Evolutionary conservation across 345 rosid species (phyloP), one percentile per base, ranked within the genome.

Genomic region (Angophora floribunda): DNA sequence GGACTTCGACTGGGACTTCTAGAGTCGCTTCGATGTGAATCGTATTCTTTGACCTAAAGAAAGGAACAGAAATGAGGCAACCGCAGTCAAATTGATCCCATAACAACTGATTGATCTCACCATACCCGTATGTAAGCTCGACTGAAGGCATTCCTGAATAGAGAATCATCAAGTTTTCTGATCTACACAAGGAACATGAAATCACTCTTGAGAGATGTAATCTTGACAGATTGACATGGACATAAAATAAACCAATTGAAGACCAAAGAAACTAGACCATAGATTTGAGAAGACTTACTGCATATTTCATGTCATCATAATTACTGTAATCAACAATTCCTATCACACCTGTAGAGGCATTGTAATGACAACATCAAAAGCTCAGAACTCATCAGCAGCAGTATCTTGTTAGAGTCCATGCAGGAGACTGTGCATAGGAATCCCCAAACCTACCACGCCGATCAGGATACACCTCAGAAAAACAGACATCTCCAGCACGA

Each of bases 401-500:
- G 67, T 53, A 86, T 52, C 47, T 32, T 36, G 59, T 32, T 28
- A 52, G 41, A 36, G 87, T 86, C 65, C 51, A 52, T 67, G 32
- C 52, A 59, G n/a, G 55, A 55, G 7, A 55, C 26, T 50, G 85
- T 78, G 9, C 22, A 52, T 6, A 78, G 52, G 28, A 36, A 16
- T 26, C 53, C 70, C 52, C 21, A 12, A 24, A 67, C 94, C 91
- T 89, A 98, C 99, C 99, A 87, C 95, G 95, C 84, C 95, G 98
- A 86, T 95, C 97, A 22, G 95, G 97, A 86, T 95, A 98, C 45
- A 98, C 99, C 92, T 97, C 96, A 90, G 99, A 96, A 87, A 98
- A 98, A 90, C 98, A 95, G 85, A 97, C 99, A 92, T 97, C 99
- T 86, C 99, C 99, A 88, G 99, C 99, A 87, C 91, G 91, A 75